Conservation (phyloP, 306 rosid species). For the Rosa persica region DNA sequence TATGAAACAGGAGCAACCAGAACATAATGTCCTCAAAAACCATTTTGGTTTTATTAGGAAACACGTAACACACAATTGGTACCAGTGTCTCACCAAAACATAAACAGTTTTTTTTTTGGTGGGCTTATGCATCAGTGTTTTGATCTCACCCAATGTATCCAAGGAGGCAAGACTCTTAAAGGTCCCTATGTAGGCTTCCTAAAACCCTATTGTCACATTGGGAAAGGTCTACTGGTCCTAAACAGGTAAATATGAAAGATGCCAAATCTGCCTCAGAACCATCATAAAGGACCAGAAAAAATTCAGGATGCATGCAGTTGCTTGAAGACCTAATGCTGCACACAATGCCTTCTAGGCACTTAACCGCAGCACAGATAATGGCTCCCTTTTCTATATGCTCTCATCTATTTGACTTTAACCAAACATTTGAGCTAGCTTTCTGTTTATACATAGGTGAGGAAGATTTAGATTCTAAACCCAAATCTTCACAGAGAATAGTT, state of each 20-base stretch:
- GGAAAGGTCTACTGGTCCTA: background rate
- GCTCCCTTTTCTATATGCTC: background rate
- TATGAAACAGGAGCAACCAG: background rate
- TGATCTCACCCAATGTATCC: background rate
- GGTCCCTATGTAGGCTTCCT: background rate
- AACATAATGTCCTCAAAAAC: background rate
- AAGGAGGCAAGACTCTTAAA: background rate
- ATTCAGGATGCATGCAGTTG: background rate
- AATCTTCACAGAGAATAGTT: background rate
- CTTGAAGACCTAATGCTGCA: conserved; percentile 1
- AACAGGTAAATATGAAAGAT: background rate
- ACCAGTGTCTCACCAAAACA: conserved; percentile 38
- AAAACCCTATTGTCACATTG: background rate
- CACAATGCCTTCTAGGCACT: background rate
- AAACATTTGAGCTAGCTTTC: background rate
- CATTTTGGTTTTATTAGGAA: background rate
- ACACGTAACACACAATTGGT: background rate
- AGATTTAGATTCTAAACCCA: background rate
- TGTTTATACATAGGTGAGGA: background rate
- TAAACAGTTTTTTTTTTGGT: conserved; percentile 41
- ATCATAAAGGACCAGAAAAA: background rate
- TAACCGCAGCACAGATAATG: background rate
- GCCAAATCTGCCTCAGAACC: background rate
- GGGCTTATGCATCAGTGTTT: background rate
- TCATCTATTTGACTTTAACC: background rate